Percentiles rank a stretch among this genome's conserved stretches.
These are phyloP conservation scores for Filosporella fistucella DNA, from an alignment of 495 filamentous ascomycete genomes.

Conservation along the genomic window DNA sequence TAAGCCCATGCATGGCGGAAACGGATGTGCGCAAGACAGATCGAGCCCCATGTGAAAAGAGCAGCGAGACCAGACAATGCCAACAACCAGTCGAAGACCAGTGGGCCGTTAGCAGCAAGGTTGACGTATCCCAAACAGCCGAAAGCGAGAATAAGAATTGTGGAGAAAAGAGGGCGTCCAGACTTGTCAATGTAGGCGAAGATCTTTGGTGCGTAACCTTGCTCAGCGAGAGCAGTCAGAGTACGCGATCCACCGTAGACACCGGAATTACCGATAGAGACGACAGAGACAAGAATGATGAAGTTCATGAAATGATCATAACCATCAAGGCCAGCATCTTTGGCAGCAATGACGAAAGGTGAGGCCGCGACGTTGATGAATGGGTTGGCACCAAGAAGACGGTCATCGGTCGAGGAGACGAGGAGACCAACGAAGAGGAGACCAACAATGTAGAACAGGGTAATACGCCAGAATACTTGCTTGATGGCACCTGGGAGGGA, in stretches of 20 bases:
- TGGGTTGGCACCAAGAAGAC: constrained; percentile 42
- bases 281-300: constrained; percentile 65
- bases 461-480: constrained; percentile 72
- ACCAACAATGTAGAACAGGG: constrained; percentile 63
- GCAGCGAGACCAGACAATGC: constrained; percentile 49
- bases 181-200: constrained; percentile 55
- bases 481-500: constrained; percentile 62
- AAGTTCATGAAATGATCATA: constrained; percentile 72
- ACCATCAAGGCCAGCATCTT: constrained; percentile 58
- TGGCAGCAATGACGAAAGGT: constrained; percentile 70
- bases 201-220: constrained; percentile 50
- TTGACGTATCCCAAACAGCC: constrained; percentile 48
- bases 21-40: constrained; percentile 69
- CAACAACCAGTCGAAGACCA: constrained; percentile 58
- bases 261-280: constrained; percentile 62
- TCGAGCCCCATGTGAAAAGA: constrained; percentile 53
- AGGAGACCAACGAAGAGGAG: constrained; percentile 73
- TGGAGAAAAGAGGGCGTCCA: constrained; percentile 51
- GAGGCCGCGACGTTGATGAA: constrained; percentile 55
- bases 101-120: constrained; percentile 34
- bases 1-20: constrained; percentile 56
- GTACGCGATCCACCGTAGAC: constrained; percentile 68
- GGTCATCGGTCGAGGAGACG: constrained; percentile 49
- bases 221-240: constrained; percentile 57
- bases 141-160: constrained; percentile 39